phyloP scores from a whole-genome alignment of 2,329 filamentous ascomycete genomes.

The Leptographium galeiforme region DNA sequence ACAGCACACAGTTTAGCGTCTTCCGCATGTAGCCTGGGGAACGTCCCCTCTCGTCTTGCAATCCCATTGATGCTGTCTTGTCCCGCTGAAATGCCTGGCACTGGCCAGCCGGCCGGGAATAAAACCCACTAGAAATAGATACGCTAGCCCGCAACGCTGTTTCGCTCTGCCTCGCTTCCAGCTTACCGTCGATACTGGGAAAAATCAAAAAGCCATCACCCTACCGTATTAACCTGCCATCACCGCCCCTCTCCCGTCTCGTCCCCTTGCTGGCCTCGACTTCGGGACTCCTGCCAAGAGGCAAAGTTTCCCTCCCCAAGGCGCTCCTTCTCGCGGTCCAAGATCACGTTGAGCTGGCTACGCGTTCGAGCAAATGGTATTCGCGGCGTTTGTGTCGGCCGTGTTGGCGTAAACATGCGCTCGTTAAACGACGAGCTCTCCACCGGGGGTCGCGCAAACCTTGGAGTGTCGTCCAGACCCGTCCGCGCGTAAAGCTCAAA shows the following conservation, averaged over 20 bases:
- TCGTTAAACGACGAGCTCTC: conserved; percentile 6
- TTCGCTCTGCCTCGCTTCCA: not conserved
- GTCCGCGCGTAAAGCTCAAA: conserved; percentile 7
- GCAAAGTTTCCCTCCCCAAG: conserved; percentile 18
- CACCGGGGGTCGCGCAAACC: too few species aligned
- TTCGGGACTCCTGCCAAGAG: conserved; percentile 5
- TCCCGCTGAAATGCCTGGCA: not conserved
- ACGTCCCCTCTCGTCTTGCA: too few species aligned
- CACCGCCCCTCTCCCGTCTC: not conserved
- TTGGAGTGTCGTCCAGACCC: not conserved
- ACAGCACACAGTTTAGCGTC: conserved; percentile 61
- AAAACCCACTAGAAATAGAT: too few species aligned
- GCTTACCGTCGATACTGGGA: too few species aligned
- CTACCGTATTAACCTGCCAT: not conserved
- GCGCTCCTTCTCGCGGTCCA: conserved; percentile 37
- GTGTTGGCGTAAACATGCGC: conserved; percentile 31
- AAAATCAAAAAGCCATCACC: not conserved
- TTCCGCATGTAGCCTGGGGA: conserved; percentile 60
- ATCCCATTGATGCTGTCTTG: not conserved
- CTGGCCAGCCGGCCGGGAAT: too few species aligned
- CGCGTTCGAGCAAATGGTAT: conserved; percentile 44
- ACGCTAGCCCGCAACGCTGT: not conserved
- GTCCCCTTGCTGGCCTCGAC: not conserved
- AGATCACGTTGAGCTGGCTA: conserved; percentile 44
- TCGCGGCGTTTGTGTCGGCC: conserved; percentile 28